These are phyloP conservation scores for Populus nigra DNA, from an alignment of 345 rosid species.

Conservation along the genomic window DNA sequence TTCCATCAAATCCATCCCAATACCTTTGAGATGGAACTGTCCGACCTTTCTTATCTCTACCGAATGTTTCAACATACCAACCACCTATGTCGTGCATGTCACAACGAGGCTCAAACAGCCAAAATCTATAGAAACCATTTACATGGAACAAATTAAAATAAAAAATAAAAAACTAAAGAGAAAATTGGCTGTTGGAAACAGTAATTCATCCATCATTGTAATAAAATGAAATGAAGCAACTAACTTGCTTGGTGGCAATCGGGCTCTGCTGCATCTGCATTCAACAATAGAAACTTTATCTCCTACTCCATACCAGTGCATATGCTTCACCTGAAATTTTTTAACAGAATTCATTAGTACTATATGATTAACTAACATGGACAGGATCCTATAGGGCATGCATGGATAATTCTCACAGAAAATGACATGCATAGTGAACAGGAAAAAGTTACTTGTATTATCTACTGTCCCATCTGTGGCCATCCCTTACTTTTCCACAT, in stretches of 20 bases:
- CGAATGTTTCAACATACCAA: slow-evolving; percentile 95
- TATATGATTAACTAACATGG: background rate
- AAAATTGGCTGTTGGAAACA: background rate
- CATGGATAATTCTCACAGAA: background rate
- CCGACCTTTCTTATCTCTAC: slow-evolving; percentile 65
- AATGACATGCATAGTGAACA: background rate
- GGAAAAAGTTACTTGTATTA: background rate
- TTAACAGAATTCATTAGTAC: slow-evolving; percentile 8
- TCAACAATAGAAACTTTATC: slow-evolving; percentile 76
- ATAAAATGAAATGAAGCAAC: slow-evolving; percentile 14
- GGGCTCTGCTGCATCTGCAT: slow-evolving; percentile 85
- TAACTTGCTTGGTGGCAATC: slow-evolving; percentile 93
- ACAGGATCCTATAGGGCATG: background rate
- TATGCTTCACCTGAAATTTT: slow-evolving; percentile 73
- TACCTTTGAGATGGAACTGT: slow-evolving; percentile 64
- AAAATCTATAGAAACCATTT: slow-evolving; percentile 54
- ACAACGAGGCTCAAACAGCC: slow-evolving; percentile 97
- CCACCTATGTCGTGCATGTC: slow-evolving; percentile 86
- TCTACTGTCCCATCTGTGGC: background rate
- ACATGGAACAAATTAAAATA: background rate
- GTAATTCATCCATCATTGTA: background rate
- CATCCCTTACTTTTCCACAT: background rate
- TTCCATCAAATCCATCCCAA: slow-evolving; percentile 72
- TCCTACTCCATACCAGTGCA: slow-evolving; percentile 81
- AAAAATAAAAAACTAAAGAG: background rate